Evolutionary conservation across 140 eudicot species (phyloP), one percentile per base, ranked within the genome.

Genomic region (Cichorium intybus): DNA sequence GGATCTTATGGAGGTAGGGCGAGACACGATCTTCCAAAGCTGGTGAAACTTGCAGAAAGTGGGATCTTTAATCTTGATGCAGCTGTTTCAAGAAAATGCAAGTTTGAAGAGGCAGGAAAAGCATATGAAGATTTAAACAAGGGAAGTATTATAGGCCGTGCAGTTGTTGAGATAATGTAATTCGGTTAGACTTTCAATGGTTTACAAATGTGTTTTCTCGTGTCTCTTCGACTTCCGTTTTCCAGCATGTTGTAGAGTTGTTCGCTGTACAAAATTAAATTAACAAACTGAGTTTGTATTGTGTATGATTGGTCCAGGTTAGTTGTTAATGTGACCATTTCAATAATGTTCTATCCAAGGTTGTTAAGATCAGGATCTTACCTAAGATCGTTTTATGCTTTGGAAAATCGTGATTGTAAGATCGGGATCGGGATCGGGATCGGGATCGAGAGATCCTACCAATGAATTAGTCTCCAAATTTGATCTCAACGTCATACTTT

Each of bases 1-100:
- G 99, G 99, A 17, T 93, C 99, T 4, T 93, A 93, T 70, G 99
- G 99, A 47, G 99, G 90, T 7, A 77, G 99, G 77, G 97, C 99
- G 10, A 78, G 99, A 52, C 95, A 93, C 22, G 99, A 93, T 80
- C 89, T 93, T 54, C 99, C 99, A 12, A 93, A 93, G 78, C 55
- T 93, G 57, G 82, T 93, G 49, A 88, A 82, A 73, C 79, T 93
- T 45, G 99, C 99, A 16, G 95, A 93, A 66, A 79, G 83, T 11
- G 99, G 99, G 31, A 86, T 79, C 18, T 93, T 93, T 47, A 82
- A 86, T 57, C 90, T 93, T 21, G 77, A 53, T 12, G 90, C 86
- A 54, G 95, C 99, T 23, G 99, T 93, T 66, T 88, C 99, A 66
- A 86, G 87, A 62, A 84, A 79, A 68, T 86, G 86, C 74, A 78